Percentiles rank a stretch among this genome's conserved stretches.
These are phyloP conservation scores for Talaromyces sp. DNA, from an alignment of 2,329 filamentous ascomycete genomes.

Conservation along the genomic window DNA sequence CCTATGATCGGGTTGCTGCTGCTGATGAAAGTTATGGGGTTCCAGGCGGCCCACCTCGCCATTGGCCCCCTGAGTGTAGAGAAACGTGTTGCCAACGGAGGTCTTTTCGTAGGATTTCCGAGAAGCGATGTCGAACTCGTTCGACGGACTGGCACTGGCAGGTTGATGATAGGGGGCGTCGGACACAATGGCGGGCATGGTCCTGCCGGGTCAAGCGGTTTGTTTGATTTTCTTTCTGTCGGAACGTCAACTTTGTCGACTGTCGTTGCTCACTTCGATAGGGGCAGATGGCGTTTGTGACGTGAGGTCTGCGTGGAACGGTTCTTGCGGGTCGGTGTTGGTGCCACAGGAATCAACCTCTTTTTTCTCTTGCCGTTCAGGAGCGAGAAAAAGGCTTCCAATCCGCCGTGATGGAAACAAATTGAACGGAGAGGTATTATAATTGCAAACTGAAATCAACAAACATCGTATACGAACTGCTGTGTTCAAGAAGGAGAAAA, in stretches of 20 bases:
- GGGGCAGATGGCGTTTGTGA: constrained; percentile 20
- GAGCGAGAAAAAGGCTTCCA: background rate
- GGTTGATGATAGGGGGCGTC: constrained; percentile 28
- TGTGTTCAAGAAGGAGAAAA: background rate
- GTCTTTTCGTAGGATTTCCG: constrained; percentile 43
- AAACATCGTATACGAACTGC: background rate
- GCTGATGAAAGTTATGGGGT: constrained; percentile 23
- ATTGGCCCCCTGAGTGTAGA: constrained; percentile 44
- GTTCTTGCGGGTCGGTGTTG: constrained; percentile 8
- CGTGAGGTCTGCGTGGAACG: constrained; percentile 28
- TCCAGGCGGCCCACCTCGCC: constrained; percentile 39
- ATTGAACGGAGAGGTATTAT: background rate
- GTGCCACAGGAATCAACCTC: background rate
- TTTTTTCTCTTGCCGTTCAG: background rate
- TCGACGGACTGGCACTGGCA: constrained; percentile 25
- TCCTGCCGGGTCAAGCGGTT: constrained; percentile 12
- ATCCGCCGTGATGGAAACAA: background rate
- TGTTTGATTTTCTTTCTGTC: background rate
- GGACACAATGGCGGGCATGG: constrained; percentile 38
- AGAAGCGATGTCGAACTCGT: constrained; percentile 37
- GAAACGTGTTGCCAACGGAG: constrained; percentile 42
- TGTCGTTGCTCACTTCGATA: background rate
- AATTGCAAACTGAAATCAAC: background rate
- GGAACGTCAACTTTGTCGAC: background rate
- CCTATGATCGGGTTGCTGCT: constrained; percentile 33